phyloP scores from a whole-genome alignment of 2,329 filamentous ascomycete species.

The Neonectria faginata region DNA sequence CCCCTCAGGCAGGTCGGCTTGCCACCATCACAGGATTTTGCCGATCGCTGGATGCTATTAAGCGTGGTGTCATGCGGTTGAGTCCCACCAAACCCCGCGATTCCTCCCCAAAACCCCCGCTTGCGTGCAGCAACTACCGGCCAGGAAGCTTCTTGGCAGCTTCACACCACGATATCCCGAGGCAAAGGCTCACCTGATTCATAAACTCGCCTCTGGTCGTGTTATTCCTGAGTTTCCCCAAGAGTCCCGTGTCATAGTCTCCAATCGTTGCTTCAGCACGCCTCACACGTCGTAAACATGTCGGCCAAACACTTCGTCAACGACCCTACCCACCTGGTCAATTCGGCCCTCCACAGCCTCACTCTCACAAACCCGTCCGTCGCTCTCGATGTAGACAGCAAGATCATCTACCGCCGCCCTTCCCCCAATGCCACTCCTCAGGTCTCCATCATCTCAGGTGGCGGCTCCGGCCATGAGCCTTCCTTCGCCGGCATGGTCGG shows the following conservation, averaged over 20 bases:
- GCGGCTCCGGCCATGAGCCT: slow-evolving; percentile 91
- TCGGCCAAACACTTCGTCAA: slow-evolving; percentile 89
- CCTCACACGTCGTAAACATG: slow-evolving; percentile 47
- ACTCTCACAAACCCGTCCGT: slow-evolving; percentile 88
- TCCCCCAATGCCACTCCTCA: slow-evolving; percentile 60
- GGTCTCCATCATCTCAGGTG: slow-evolving; percentile 88
- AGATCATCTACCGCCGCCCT: slow-evolving; percentile 83
- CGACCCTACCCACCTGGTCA: slow-evolving; percentile 82
- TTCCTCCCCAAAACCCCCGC: slow-evolving; percentile 19
- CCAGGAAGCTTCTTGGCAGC: slow-evolving; percentile 9
- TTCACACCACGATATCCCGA: background rate
- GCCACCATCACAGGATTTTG: slow-evolving; percentile 16
- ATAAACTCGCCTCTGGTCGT: background rate
- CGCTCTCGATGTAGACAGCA: slow-evolving; percentile 81
- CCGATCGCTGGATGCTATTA: slow-evolving; percentile 7
- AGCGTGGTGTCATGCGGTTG: slow-evolving; percentile 11
- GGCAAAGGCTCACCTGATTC: slow-evolving; percentile 21
- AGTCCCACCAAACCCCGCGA: slow-evolving; percentile 25
- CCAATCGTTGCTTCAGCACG: slow-evolving; percentile 9
- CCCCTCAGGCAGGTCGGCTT: background rate
- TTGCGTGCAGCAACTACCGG: slow-evolving; percentile 1
- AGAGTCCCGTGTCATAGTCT: slow-evolving; percentile 9
- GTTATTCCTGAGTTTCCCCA: background rate
- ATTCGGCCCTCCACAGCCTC: slow-evolving; percentile 78
- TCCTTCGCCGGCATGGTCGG: slow-evolving; percentile 90